Evolutionary conservation across 768 basidiomycete genomes (phyloP).

Genomic region (Psilocybe cyanescens): DNA sequence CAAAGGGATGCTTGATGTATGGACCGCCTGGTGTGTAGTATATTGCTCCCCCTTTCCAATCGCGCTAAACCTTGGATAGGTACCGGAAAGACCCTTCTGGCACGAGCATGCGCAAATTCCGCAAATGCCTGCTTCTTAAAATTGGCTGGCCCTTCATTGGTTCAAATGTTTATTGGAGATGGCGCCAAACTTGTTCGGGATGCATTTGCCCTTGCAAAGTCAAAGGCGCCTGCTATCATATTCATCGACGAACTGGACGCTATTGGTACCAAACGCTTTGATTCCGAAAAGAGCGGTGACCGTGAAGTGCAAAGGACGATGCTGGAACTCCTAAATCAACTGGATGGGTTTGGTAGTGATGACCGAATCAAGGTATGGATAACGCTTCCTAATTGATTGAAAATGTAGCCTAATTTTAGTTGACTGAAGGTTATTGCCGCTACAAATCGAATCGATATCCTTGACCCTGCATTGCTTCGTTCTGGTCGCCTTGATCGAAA

Average conservation of each 20-base stretch:
- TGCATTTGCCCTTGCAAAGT: slow-evolving; percentile 96
- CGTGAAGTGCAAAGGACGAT: slow-evolving; percentile 99
- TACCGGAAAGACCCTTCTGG: slow-evolving; percentile 97
- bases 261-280: slow-evolving; percentile 98
- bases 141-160: slow-evolving; percentile 94
- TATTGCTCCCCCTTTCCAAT: slow-evolving; percentile 8
- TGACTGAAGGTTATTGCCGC: slow-evolving; percentile 88
- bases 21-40: slow-evolving; percentile 83
- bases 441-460: slow-evolving; percentile 97
- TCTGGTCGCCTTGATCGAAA: slow-evolving; percentile 98
- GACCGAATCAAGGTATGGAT: slow-evolving; percentile 89
- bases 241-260: slow-evolving; percentile 99
- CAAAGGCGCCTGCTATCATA: slow-evolving; percentile 98
- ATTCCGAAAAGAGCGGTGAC: slow-evolving; percentile 98
- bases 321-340: slow-evolving; percentile 96
- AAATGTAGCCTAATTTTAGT: slow-evolving; percentile 8
- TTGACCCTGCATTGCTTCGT: slow-evolving; percentile 97
- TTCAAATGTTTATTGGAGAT: slow-evolving; percentile 99
- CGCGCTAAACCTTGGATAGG: slow-evolving; percentile 38
- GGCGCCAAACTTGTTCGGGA: slow-evolving; percentile 99
- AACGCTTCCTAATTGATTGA: slow-evolving; percentile 4
- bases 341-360: slow-evolving; percentile 97
- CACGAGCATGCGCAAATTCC: slow-evolving; percentile 96
- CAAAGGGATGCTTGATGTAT: slow-evolving; percentile 99
- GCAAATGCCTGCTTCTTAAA: slow-evolving; percentile 99